Evolutionary conservation across 805 yeast genomes (phyloP).

Genomic region (Zygotorulaspora danielsina): DNA sequence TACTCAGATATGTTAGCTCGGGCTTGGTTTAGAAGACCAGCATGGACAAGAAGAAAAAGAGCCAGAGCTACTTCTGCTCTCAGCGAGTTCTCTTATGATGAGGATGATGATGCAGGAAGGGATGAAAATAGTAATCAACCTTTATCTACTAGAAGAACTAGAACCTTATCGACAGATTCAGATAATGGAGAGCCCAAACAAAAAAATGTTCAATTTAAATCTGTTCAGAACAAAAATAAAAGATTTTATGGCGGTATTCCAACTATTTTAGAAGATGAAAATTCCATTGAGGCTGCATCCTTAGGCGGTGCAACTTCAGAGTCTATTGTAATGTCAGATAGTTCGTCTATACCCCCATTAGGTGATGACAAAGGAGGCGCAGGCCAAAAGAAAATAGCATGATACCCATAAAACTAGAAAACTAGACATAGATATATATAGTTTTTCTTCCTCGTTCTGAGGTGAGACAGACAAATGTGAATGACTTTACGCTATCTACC

Average conservation of each 20-base stretch:
- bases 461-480: too few species aligned
- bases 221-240: conserved; percentile 22
- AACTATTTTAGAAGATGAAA: conserved; percentile 31
- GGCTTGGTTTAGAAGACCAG: conserved; percentile 34
- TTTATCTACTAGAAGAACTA: conserved; percentile 14
- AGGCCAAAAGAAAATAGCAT: conserved; percentile 1
- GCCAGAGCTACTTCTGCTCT: conserved; percentile 27
- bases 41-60: conserved; percentile 27
- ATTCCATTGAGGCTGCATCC: conserved; percentile 25
- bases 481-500: too few species aligned
- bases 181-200: conserved; percentile 18
- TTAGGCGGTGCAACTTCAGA: conserved; percentile 16
- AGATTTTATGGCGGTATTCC: conserved; percentile 31
- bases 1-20: conserved; percentile 21
- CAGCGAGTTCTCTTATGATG: conserved; percentile 29
- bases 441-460: too few species aligned
- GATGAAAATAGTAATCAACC: conserved; percentile 11
- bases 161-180: conserved; percentile 13
- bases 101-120: conserved; percentile 20
- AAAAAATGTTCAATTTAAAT: conserved; percentile 32
- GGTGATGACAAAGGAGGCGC: not conserved
- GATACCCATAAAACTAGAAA: conserved; percentile 1
- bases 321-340: conserved; percentile 11
- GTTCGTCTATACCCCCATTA: conserved; percentile 14
- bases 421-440: not conserved